Conservation (phyloP, 148 eudicot species). For the Chenopodium formosanum region DNA sequence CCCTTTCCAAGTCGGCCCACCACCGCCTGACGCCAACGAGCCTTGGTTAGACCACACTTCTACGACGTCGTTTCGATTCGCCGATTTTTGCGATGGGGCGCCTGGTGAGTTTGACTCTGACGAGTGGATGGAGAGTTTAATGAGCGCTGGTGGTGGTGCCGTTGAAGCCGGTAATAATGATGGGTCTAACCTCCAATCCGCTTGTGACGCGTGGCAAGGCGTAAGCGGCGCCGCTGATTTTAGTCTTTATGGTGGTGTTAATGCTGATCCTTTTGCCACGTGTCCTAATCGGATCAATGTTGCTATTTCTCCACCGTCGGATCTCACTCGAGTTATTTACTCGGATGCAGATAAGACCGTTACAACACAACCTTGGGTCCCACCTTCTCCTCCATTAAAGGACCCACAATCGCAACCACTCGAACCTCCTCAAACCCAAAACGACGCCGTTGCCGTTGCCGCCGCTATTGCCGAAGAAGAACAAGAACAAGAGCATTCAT, state of each 20-base stretch:
- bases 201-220: slow-evolving; percentile 46
- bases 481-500: slow-evolving; percentile 2
- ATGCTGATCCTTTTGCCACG: slow-evolving; percentile 46
- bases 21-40: slow-evolving; percentile 33
- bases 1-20: slow-evolving; percentile 43
- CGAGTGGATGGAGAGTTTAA: slow-evolving; percentile 91
- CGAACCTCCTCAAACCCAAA: background rate
- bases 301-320: slow-evolving; percentile 44
- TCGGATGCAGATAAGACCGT: slow-evolving; percentile 39
- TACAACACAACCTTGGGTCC: slow-evolving; percentile 32
- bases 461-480: background rate
- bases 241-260: slow-evolving; percentile 23
- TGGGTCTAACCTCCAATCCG: slow-evolving; percentile 21
- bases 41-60: slow-evolving; percentile 45
- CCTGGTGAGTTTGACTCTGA: slow-evolving; percentile 74
- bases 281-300: slow-evolving; percentile 45
- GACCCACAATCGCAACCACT: background rate
- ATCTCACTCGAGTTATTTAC: slow-evolving; percentile 55
- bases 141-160: slow-evolving; percentile 35
- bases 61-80: slow-evolving; percentile 46
- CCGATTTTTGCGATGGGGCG: slow-evolving; percentile 41
- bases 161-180: slow-evolving; percentile 13
- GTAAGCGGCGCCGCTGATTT: slow-evolving; percentile 21
- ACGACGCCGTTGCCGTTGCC: slow-evolving; percentile 16
- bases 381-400: slow-evolving; percentile 29